These are phyloP conservation scores for Saturnispora ahearnii DNA, from an alignment of 805 yeast genomes.

Conservation along the genomic window DNA sequence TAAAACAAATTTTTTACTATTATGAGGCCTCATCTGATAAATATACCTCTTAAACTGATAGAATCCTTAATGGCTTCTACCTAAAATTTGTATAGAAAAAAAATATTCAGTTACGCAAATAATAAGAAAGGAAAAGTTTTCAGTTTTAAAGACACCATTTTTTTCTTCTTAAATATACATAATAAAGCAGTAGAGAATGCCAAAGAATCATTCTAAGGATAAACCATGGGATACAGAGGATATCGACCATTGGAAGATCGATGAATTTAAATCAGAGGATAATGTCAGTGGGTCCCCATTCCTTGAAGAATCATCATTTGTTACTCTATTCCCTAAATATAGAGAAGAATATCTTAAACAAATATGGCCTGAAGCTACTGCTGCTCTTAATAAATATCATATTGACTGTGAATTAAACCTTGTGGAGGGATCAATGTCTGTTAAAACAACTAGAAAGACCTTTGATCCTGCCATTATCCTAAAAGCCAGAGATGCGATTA, in stretches of 20 bases:
- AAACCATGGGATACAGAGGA: conserved; percentile 98
- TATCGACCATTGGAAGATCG: conserved; percentile 85
- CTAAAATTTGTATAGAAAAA: too few relatives aligned
- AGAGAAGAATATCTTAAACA: conserved; percentile 84
- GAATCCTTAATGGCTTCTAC: too few relatives aligned
- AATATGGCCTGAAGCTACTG: conserved; percentile 91
- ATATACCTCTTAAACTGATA: too few relatives aligned
- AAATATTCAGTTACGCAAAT: neutral
- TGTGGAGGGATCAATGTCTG: conserved; percentile 97
- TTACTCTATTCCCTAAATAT: conserved; percentile 93
- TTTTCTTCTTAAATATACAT: neutral
- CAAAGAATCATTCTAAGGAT: conserved; percentile 85
- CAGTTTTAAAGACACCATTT: neutral
- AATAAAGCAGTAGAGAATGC: conserved; percentile 40
- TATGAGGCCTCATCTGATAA: too few relatives aligned
- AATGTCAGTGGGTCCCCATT: conserved; percentile 80
- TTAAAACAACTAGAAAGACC: conserved; percentile 89
- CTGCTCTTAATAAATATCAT: conserved; percentile 60
- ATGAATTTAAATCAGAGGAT: conserved; percentile 84
- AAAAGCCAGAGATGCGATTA: conserved; percentile 91
- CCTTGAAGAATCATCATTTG: conserved; percentile 91
- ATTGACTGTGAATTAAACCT: conserved; percentile 79
- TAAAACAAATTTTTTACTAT: too few relatives aligned
- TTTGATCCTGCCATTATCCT: conserved; percentile 90
- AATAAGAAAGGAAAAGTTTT: neutral